These are phyloP conservation scores for Stagonosporopsis vannaccii DNA, from an alignment of 2,329 filamentous ascomycete genomes.

Conservation along the genomic window DNA sequence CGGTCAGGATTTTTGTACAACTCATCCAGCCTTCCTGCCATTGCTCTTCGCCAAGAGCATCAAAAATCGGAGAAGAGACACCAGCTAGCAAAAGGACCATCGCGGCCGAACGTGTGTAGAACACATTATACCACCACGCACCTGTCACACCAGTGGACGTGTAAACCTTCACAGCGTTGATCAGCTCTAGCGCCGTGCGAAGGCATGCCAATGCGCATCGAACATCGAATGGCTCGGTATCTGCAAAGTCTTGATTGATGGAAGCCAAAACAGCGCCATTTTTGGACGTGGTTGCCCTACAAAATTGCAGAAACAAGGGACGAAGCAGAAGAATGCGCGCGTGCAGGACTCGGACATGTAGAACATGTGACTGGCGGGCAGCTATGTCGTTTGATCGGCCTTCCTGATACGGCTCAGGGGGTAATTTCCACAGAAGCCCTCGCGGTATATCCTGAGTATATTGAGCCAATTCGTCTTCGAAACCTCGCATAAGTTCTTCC, in stretches of 20 bases:
- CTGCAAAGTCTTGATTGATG: background rate
- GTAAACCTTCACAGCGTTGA: slow-evolving; percentile 1
- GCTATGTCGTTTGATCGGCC: background rate
- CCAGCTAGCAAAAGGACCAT: slow-evolving; percentile 15
- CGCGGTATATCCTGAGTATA: background rate
- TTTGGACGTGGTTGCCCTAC: background rate
- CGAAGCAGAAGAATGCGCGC: slow-evolving; percentile 5
- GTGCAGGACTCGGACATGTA: slow-evolving; percentile 16
- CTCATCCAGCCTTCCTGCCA: slow-evolving; percentile 6
- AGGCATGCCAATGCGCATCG: background rate
- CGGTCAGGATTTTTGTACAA: slow-evolving; percentile 2
- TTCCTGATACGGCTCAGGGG: background rate
- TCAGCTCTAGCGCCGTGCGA: slow-evolving; percentile 1
- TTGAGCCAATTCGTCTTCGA: slow-evolving; percentile 1
- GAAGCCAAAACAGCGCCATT: background rate
- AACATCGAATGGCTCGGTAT: background rate
- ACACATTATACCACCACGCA: slow-evolving; percentile 22
- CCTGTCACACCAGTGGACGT: slow-evolving; percentile 11
- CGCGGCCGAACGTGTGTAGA: slow-evolving; percentile 15
- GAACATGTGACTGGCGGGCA: slow-evolving; percentile 14
- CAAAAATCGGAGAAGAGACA: slow-evolving; percentile 3
- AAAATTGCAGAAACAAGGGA: slow-evolving; percentile 2
- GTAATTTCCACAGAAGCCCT: background rate
- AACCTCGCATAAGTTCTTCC: background rate
- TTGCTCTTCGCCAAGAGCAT: slow-evolving; percentile 2